These are phyloP conservation scores for Ustilago sp. DNA, from an alignment of 1,284 basidiomycete species.

Conservation along the genomic window DNA sequence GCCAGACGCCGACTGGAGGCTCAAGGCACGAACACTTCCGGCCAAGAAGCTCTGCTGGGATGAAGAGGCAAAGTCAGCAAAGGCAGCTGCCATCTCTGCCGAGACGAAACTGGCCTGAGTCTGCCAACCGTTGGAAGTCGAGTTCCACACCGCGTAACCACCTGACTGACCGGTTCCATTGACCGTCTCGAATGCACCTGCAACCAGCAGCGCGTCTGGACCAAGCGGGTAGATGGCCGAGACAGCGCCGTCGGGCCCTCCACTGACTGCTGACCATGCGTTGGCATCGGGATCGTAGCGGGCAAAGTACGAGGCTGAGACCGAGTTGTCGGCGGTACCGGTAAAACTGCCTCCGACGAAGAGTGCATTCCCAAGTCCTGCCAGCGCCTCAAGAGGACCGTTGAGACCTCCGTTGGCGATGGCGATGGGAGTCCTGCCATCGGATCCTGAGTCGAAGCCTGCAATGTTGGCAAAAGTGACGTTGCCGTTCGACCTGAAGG, in stretches of 20 bases:
- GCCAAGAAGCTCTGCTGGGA: constrained; percentile 70
- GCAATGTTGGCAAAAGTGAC: constrained; percentile 80
- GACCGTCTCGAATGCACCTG: constrained; percentile 80
- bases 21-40: constrained; percentile 71
- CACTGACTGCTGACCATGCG: constrained; percentile 79
- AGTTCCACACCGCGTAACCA: constrained; percentile 84
- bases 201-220: constrained; percentile 75
- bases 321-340: constrained; percentile 76
- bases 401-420: constrained; percentile 68
- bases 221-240: constrained; percentile 74
- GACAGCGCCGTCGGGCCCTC: constrained; percentile 83
- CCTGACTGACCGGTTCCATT: constrained; percentile 71
- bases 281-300: constrained; percentile 79
- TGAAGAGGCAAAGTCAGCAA: constrained; percentile 73
- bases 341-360: constrained; percentile 89
- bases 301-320: constrained; percentile 74
- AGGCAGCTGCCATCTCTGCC: constrained; percentile 81
- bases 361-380: constrained; percentile 71
- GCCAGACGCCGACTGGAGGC: constrained; percentile 70
- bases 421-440: constrained; percentile 70
- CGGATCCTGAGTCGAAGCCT: constrained; percentile 76
- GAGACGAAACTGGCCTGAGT: constrained; percentile 50
- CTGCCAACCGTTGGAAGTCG: constrained; percentile 77
- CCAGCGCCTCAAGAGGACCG: constrained; percentile 61
- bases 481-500: constrained; percentile 75